These are phyloP conservation scores for Phellopilus nigrolimitatus DNA, from an alignment of 1,284 basidiomycete genomes.

Conservation along the genomic window DNA sequence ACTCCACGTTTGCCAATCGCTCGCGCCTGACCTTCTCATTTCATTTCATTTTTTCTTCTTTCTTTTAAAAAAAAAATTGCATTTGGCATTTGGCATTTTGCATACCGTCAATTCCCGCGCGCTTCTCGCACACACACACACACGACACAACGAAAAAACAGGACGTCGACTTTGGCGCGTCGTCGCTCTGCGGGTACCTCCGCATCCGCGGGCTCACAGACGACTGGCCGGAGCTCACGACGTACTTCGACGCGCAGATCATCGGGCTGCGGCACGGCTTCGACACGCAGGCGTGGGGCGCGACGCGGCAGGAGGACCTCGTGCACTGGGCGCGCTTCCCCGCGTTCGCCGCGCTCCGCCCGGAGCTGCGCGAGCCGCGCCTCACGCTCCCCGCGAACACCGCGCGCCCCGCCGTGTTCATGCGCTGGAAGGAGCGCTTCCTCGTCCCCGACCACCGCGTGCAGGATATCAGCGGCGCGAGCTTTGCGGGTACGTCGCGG, in stretches of 20 bases:
- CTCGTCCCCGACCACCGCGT: slow-evolving; percentile 92
- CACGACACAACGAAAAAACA: no score
- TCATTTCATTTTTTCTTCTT: slow-evolving; percentile 9
- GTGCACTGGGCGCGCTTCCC: slow-evolving; percentile 90
- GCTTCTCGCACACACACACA: neutral
- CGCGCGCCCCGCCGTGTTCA: slow-evolving; percentile 77
- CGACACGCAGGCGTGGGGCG: slow-evolving; percentile 81
- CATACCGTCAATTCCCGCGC: slow-evolving; percentile 4
- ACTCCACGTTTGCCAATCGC: slow-evolving; percentile 7
- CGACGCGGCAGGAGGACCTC: slow-evolving; percentile 83
- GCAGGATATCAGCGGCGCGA: slow-evolving; percentile 91
- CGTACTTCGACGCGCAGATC: slow-evolving; percentile 92
- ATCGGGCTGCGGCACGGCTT: slow-evolving; percentile 87
- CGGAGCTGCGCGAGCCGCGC: slow-evolving; percentile 70
- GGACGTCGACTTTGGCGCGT: slow-evolving; percentile 80
- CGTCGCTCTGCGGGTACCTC: slow-evolving; percentile 82
- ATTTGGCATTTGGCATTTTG: slow-evolving; percentile 8
- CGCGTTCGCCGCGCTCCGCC: slow-evolving; percentile 75
- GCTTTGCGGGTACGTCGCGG: slow-evolving; percentile 74
- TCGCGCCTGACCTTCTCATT: slow-evolving; percentile 10
- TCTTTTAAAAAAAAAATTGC: neutral
- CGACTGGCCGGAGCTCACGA: slow-evolving; percentile 86
- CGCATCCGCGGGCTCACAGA: slow-evolving; percentile 86
- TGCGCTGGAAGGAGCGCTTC: slow-evolving; percentile 97
- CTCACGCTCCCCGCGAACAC: slow-evolving; percentile 67